Base-by-base conservation (phyloP, 164 flowering plant genomes). In the Dillenia turbinata region DNA sequence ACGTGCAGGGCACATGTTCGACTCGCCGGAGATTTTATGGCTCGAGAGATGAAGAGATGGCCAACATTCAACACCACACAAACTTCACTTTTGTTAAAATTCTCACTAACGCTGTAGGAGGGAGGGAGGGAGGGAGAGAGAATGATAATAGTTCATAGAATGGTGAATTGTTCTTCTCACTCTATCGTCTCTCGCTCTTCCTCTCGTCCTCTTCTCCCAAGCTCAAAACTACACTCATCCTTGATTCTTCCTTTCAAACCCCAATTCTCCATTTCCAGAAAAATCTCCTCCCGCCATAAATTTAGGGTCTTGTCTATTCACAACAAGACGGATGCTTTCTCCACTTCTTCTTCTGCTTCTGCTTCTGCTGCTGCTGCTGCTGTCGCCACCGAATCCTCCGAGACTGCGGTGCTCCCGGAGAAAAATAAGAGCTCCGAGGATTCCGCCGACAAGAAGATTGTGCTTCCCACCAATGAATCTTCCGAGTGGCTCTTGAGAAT, bases 391-490 rank as follows among this genome's bases (percentile, higher is more conserved):
- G 81, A 73, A 17, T 72, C 74, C 6, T 19, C 77, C 5, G 67
- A 64, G 62, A 33, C 77, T 13, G 49, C 48, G 19, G 10, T 22
- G 1, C 56, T 47, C 12, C 6, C 49, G 5, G 59, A 59, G 44
- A 70, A 51, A 33, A 4, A 33, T 33, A 64, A 33, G 52, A 26
- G 33, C 56, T 47, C 26, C 10, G 73, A 57, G n/a, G 65, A 63
- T 8, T 52, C 57, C 46, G 15, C 67, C 7, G 40, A 61, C 1
- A 70, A 77, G 44, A 81, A 53, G 61, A 57, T 89, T n/a, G 71
- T 75, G 26, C 87, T 92, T 63, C 98, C 98, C 33, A 86, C 96
- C n/a, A 88, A 88, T 50, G 82, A 81, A 0, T 85, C 95, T 1
- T 89, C 96, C 2, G 80, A 79, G 66, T 65, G 51, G 15, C 87